Evolutionary conservation across 2,329 filamentous ascomycete species (phyloP).

Genomic region (Monascus ruber): DNA sequence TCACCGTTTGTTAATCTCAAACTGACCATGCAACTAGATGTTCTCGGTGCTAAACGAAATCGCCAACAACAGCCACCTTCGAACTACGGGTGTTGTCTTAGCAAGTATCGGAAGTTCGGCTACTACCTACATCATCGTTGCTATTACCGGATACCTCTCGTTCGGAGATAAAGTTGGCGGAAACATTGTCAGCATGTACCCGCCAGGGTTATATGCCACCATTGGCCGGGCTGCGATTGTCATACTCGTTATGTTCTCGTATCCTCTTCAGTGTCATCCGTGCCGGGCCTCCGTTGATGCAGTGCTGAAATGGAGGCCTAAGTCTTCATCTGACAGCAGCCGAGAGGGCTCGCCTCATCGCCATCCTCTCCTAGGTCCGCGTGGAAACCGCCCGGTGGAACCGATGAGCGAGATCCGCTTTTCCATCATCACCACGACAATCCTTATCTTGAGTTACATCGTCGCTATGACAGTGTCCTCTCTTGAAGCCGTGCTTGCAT

Average conservation of each 20-base stretch:
- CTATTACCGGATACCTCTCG: slow-evolving; percentile 88
- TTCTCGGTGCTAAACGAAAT: slow-evolving; percentile 98
- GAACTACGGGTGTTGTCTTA: slow-evolving; percentile 66
- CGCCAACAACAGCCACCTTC: slow-evolving; percentile 65
- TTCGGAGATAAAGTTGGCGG: slow-evolving; percentile 83
- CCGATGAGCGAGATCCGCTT: slow-evolving; percentile 81
- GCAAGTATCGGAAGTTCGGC: slow-evolving; percentile 84
- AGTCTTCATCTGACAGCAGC: slow-evolving; percentile 15
- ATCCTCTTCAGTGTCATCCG: slow-evolving; percentile 89
- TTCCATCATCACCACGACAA: slow-evolving; percentile 73
- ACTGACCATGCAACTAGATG: slow-evolving; percentile 52
- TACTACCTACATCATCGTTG: slow-evolving; percentile 76
- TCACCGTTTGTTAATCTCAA: slow-evolving; percentile 9
- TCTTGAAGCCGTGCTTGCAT: slow-evolving; percentile 82
- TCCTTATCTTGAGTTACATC: slow-evolving; percentile 74
- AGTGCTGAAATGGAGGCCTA: slow-evolving; percentile 75
- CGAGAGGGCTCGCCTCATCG: slow-evolving; percentile 33
- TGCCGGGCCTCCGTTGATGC: slow-evolving; percentile 92
- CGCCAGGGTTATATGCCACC: slow-evolving; percentile 68
- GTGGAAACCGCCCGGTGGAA: slow-evolving; percentile 36
- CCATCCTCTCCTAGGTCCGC: slow-evolving; percentile 30
- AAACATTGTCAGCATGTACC: slow-evolving; percentile 90
- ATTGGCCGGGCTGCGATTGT: slow-evolving; percentile 94
- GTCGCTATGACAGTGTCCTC: slow-evolving; percentile 85
- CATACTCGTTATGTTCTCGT: slow-evolving; percentile 88